Conservation (phyloP, 352 stramenopile genomes). For the Phytophthora fragariaefolia region DNA sequence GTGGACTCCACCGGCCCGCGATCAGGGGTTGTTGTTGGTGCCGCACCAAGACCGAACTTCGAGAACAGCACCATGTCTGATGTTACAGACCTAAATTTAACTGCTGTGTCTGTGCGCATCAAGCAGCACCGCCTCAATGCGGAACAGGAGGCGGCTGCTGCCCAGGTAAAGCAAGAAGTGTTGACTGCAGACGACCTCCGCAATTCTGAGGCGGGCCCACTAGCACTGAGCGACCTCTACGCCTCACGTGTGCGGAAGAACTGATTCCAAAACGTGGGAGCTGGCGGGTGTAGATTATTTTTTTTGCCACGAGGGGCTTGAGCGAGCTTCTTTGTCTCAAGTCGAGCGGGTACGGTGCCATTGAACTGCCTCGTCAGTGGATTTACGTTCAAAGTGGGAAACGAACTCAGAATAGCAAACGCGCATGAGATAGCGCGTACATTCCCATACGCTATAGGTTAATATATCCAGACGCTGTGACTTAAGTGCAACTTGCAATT, state of each 20-base stretch:
- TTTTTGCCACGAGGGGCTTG: conserved; percentile 24
- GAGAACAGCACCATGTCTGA: conserved; percentile 35
- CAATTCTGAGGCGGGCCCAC: conserved; percentile 42
- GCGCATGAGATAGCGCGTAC: conserved; percentile 34
- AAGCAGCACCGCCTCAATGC: conserved; percentile 52
- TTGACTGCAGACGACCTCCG: conserved; percentile 64
- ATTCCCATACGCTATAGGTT: conserved; percentile 32
- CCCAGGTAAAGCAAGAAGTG: conserved; percentile 44
- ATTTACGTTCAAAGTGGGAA: conserved; percentile 21
- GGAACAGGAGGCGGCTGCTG: conserved; percentile 30
- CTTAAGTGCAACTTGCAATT: conserved; percentile 4
- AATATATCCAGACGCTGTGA: conserved; percentile 33
- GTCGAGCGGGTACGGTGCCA: background rate
- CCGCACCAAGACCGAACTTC: conserved; percentile 26
- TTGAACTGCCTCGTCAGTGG: conserved; percentile 9
- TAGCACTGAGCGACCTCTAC: conserved; percentile 57
- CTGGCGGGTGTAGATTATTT: conserved; percentile 37
- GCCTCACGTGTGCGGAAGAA: conserved; percentile 35
- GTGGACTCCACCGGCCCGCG: conserved; percentile 28
- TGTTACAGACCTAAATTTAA: conserved; percentile 59
- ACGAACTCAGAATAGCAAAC: conserved; percentile 24
- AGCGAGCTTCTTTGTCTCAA: conserved; percentile 8
- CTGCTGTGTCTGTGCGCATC: conserved; percentile 58
- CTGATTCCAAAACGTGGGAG: conserved; percentile 5
- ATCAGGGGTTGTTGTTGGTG: conserved; percentile 6